Base-by-base conservation (phyloP, 2,329 filamentous ascomycete species). In the Neonectria sp. region DNA sequence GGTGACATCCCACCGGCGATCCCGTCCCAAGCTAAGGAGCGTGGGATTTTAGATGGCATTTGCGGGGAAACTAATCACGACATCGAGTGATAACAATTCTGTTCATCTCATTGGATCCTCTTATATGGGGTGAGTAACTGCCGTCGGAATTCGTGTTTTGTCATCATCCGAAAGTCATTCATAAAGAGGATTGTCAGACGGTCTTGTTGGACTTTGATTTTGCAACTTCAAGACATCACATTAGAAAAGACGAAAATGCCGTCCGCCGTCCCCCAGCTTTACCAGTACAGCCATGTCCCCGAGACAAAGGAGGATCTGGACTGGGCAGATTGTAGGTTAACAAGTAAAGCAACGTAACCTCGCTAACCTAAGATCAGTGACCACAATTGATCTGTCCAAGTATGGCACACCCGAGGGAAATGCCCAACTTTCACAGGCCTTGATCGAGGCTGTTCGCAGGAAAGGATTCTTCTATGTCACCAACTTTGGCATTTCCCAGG, bases 401-500 rank as follows among this genome's bases (percentile, higher is more conserved):
- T 81, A 81, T 29, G 79, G 78, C 0, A 79, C 78, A 0, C 60
- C 74, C 0, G 68, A 78, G 29, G 79, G 79, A 0, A 80, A 81
- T 53, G 61, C 61, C 0, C 66, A 73, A 2, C 75, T 81, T 2
- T 72, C 79, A 0, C 53, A 75, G 12, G 73, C 70, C 0, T 72
- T 81, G 1, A 74, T 81, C 15, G 74, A 81, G 6, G 79, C 79
- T 1, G 73, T 81, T 51, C 77, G 78, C 1, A 80, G 75, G 6
- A 81, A 81, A 60, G 78, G 77, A 0, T 75, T 76, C 58, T 71
- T 75, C 35, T 75, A 75, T 4, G 73, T 91, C 2, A 88, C 85
- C 66, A 90, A 91, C 77, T 91, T 88, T 71, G 87, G 86, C 68
- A 86, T 91, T 21, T 80, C 81, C 0, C 88, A 91, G 73, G 86